Base-by-base conservation (phyloP, 257 asterid species). In the Nicotiana tabacum region DNA sequence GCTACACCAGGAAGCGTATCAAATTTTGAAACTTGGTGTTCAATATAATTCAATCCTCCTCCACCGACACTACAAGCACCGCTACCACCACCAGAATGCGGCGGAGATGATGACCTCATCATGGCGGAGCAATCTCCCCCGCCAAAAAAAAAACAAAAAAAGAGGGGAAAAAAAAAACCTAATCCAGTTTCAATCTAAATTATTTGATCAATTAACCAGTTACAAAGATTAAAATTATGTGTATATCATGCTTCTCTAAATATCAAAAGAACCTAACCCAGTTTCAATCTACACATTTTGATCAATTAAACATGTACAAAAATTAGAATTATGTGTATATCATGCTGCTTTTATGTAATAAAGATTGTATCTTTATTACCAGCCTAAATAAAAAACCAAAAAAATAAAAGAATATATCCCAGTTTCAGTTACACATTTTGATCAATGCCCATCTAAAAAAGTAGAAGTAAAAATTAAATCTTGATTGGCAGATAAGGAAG, bases 1-100 rank as follows among this genome's bases (percentile, higher is more conserved):
- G 97, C 95, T 81, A 92, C 90, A 78, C 95, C 95, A 29, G 91
- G 95, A 17, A 92, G 90, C 74, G 97, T 92, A 76, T 92, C 97
- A 87, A 87, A 89, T 87, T 88, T 92, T 51, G 92, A 72, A 10
- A 92, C 91, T 8, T 85, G 84, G 84, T 92, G 97, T 48, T 87
- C 57, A 69, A 90, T 88, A 87, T 83, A 87, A 83, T 56, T 82
- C 7, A 88, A 89, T 15, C 89, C 91, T 37, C 86, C 83, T n/a
- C 46, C 74, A 1, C 33, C 83, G 4, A 35, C 77, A 16, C 32
- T 66, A 39, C 62, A 81, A 37, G 61, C 27, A 18, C 39, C 61
- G 37, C 32, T 65, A 16, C 35, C 56, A 33, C 12, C 83, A 10
- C 2, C 66, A 33, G 53, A 1, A 29, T 57, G 66, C 55, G 53